Evolutionary conservation across 2,329 filamentous ascomycete genomes (phyloP), one percentile per base, ranked within the genome.

Genomic region (Cladorrhinum sp.): DNA sequence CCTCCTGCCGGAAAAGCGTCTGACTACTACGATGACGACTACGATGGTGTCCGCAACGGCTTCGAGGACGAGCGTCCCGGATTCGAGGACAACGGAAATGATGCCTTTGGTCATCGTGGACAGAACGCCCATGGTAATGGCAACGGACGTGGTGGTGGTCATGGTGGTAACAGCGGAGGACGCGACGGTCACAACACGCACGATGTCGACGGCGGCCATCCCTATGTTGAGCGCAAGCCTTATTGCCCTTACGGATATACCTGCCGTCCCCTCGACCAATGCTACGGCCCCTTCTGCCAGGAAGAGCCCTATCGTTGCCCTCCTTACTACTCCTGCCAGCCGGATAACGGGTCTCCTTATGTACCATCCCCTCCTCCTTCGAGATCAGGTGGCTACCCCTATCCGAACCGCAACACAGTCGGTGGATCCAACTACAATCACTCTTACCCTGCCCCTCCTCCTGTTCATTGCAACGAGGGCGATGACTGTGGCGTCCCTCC

Each of bases 291-390:
- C 23, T 61, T 49, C 52, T 64, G 62, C 42, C 26, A 55, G 36
- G 39, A 55, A 12, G 62, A 64, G 16, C 3, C 10, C 39, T 30
- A 30, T 4, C 57, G 59, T 18, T 64, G 62, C 51, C 46, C 59
- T 3, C 23, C 48, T 7, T 53, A 30, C 5, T 52, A 64, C 46
- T 61, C 56, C 24, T 64, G 62, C 53, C 61, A 63, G 55, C 57
- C 61, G 14, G 21, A 55, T 30, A 30, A 49, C 39, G 33, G 33
- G 7, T 48, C 30, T 21, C 20, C 28, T 18, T 53, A 30, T 21
- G 9, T 21, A 20, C 46, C 58, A n/a, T 9, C 42, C 9, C 33
- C 60, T 20, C 51, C 42, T 33, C 8, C 42, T 46, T 46, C 42
- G 18, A 46, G 18, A 16, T 16, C 14, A 2, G 42, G 5, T 46